Evolutionary conservation across 352 stramenopile species (phyloP), one percentile per base, ranked within the genome.

Genomic region (Globisporangium cederbergense): DNA sequence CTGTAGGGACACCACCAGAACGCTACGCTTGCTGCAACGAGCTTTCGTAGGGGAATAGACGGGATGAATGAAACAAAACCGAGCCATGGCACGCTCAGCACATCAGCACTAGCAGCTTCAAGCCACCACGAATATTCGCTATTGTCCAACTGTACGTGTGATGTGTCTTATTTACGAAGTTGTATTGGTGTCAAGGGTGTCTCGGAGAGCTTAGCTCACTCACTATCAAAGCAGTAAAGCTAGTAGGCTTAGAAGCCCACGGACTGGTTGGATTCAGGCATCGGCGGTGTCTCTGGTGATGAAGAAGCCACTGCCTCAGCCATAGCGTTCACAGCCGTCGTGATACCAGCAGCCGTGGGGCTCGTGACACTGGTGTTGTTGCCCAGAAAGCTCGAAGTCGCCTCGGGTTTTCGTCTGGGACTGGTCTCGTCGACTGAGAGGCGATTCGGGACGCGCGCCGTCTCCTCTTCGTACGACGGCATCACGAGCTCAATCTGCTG

Each of bases 401-500:
- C 50, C 18, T 53, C 51, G 40, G 49, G 60, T 58, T 34, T 47
- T 58, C 36, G 43, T 20, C 42, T n/a, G 11, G 43, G 61, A 46
- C 52, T 67, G 14, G 7, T 63, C 28, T 59, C 49, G 49, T 58
- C 60, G 16, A 58, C 20, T 36, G 67, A 55, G 25, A 47, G 20
- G 2, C 30, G 58, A 20, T 32, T 59, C 51, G 60, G 38, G 22
- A 47, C 32, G 30, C 68, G 68, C 34, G 76, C 71, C 2, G 72
- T 81, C 10, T 79, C 73, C 8, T 88, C 72, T 53, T 88, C 76
- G 34, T 86, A 74, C 5, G 73, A 62, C 18, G 76, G 54, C 68
- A 91, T 79, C 9, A 76, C 74, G 42, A 87, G 73, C 56, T 82
- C 60, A 43, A 87, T 83, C 67, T 88, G 71, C 58, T 86, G 76